phyloP scores from a whole-genome alignment of 225 moss, liverwort and hornwort species.

The Bryoerythrophyllum caledonicum region DNA sequence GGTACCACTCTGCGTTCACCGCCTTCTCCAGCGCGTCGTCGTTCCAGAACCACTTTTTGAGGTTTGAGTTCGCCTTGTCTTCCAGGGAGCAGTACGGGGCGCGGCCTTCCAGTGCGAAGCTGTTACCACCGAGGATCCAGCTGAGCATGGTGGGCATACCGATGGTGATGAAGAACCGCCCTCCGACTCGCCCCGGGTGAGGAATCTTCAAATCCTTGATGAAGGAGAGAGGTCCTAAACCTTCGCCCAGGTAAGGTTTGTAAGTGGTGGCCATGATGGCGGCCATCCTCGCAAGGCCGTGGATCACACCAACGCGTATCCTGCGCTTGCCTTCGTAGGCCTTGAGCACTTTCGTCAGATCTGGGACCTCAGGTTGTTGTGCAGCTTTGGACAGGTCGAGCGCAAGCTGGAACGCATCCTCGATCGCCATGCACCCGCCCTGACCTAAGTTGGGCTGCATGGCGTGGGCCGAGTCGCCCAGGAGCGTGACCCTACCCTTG shows the following conservation, averaged over 20 bases:
- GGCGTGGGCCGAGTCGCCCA: slow-evolving; percentile 96
- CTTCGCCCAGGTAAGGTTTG: slow-evolving; percentile 96
- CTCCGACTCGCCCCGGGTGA: slow-evolving; percentile 92
- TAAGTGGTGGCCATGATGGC: slow-evolving; percentile 98
- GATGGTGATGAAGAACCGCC: slow-evolving; percentile 84
- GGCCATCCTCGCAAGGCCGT: slow-evolving; percentile 95
- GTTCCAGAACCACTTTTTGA: slow-evolving; percentile 82
- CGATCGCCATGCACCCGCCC: slow-evolving; percentile 99
- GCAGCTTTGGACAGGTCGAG: slow-evolving; percentile 75
- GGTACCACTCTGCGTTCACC: slow-evolving; percentile 80
- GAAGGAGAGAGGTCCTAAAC: slow-evolving; percentile 80
- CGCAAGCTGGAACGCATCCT: slow-evolving; percentile 93
- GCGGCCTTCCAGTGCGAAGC: slow-evolving; percentile 79
- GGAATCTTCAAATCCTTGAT: slow-evolving; percentile 78
- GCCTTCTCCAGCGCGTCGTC: slow-evolving; percentile 84
- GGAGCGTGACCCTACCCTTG: slow-evolving; percentile 83
- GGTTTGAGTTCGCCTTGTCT: slow-evolving; percentile 78
- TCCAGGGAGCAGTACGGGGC: slow-evolving; percentile 86
- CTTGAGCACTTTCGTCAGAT: slow-evolving; percentile 62
- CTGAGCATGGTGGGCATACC: slow-evolving; percentile 95
- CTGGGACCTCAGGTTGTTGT: slow-evolving; percentile 24
- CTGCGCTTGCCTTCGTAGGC: slow-evolving; percentile 77
- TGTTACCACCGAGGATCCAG: slow-evolving; percentile 98
- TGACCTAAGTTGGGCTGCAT: slow-evolving; percentile 99
- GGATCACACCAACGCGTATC: slow-evolving; percentile 92